Percentiles rank a stretch among this genome's conserved stretches.
Evolutionary conservation across 1,284 basidiomycete species (phyloP).

Genomic region (Trichosporon coremiiforme): DNA sequence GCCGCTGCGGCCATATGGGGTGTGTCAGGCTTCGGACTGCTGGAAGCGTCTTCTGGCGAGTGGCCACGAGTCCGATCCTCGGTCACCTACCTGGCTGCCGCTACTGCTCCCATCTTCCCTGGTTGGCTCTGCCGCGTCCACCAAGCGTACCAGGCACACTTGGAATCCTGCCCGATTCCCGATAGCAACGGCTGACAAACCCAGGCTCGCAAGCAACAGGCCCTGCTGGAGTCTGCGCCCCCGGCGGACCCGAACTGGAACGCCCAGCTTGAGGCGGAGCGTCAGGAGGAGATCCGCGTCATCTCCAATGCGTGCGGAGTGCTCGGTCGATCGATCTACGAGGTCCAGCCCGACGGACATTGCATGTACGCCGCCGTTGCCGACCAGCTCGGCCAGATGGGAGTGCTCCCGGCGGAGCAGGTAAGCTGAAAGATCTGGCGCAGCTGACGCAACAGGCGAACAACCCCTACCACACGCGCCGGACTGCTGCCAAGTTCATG

Average conservation of each 20-base stretch:
- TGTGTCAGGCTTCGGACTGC: not conserved
- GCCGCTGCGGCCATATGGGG: not conserved
- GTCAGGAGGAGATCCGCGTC: constrained; percentile 70
- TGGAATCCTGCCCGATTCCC: not conserved
- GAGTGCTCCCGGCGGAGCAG: constrained; percentile 42
- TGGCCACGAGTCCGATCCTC: not conserved
- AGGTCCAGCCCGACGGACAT: constrained; percentile 94
- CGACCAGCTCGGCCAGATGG: constrained; percentile 64
- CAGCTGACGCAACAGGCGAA: constrained; percentile 32
- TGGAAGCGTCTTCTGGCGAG: not conserved
- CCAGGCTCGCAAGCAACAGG: constrained; percentile 77
- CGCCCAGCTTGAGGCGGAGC: constrained; percentile 68
- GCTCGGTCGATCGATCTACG: constrained; percentile 68
- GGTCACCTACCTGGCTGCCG: not conserved
- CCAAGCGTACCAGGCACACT: not conserved
- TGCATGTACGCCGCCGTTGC: constrained; percentile 92
- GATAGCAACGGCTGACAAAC: not conserved
- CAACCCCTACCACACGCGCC: constrained; percentile 60
- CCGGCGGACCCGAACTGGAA: constrained; percentile 66
- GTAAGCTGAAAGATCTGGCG: constrained; percentile 30
- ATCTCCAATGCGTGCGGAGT: constrained; percentile 71
- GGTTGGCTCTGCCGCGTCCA: not conserved
- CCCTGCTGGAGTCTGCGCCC: constrained; percentile 64
- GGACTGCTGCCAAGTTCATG: constrained; percentile 79
- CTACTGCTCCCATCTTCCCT: not conserved